phyloP scores from a whole-genome alignment of 148 eudicot genomes.

The Camellia japonica region DNA sequence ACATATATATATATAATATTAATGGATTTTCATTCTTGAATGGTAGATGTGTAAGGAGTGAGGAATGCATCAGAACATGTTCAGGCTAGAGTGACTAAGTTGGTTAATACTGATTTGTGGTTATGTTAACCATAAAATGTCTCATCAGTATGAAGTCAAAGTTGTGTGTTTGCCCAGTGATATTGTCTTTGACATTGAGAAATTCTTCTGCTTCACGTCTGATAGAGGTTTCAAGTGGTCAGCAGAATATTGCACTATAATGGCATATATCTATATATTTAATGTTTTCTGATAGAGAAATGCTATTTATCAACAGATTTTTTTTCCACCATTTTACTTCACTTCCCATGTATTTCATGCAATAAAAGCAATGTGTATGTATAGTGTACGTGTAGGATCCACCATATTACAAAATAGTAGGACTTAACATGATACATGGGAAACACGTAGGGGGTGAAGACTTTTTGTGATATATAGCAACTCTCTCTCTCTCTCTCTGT shows the following conservation, averaged over 20 bases:
- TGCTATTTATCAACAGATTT: too few relatives aligned
- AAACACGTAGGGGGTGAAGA: too few relatives aligned
- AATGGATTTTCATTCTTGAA: background rate
- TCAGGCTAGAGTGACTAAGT: too few relatives aligned
- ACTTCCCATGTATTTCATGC: too few relatives aligned
- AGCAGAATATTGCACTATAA: background rate
- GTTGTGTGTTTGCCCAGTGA: constrained; percentile 1
- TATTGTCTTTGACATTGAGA: background rate
- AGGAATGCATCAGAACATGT: background rate
- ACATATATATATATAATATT: too few relatives aligned
- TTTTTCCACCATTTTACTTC: too few relatives aligned
- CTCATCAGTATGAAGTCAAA: background rate
- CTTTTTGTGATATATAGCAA: too few relatives aligned
- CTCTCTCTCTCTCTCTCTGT: background rate
- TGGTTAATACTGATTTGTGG: background rate
- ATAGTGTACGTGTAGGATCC: too few relatives aligned
- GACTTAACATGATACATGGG: too few relatives aligned
- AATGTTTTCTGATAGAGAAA: too few relatives aligned
- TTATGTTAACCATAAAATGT: background rate
- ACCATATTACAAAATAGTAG: too few relatives aligned
- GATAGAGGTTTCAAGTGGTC: background rate
- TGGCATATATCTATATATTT: background rate
- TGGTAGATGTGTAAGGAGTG: background rate
- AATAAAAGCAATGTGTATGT: too few relatives aligned
- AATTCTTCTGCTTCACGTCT: background rate